Base-by-base conservation (phyloP, 768 basidiomycete genomes). In the Tylopilus cervinicoccineus region DNA sequence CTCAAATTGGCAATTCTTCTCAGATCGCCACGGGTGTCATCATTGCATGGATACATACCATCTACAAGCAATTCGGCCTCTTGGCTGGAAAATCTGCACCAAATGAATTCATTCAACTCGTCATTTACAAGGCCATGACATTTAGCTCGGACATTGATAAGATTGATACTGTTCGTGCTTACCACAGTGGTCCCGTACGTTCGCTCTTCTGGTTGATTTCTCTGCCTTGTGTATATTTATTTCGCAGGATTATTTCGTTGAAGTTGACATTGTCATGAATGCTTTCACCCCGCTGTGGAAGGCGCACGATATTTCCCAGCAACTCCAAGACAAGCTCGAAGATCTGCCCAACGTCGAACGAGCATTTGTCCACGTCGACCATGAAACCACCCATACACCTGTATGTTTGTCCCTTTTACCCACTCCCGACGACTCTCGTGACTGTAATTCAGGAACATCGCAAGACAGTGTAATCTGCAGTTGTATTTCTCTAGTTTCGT, bases 321-420 rank as follows among this genome's bases (percentile, higher is more conserved):
- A 84, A 53, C 69, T 93, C 16, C 90, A 93, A 61, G 91, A 93
- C 62, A 90, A 87, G 69, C 83, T 96, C 39, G 93, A 96, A 63
- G 78, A 81, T 14, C 71, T 96, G 32, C 91, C 93, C 3, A 87
- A 90, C 58, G 93, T 96, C 36, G 93, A 89, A 53, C 75, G 93
- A 31, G 93, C 93, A 31, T 96, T 94, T 65, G 92, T 96, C 22
- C 93, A 96, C 62, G 90, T 95, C 50, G 93, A 96, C 69, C 86
- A 95, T 60, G 93, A 95, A 70, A 86, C 87, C 6, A 86, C 84
- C n/a, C 93, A 94, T 68, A 60, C 72, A 14, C 82, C 82, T 11
- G 83, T 84, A 47, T 38, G 75, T 59, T 26, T 47, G 2, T 38
- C 22, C 29, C 19, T 26, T 19, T 28, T 53, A 20, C 10, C 22